phyloP scores from a whole-genome alignment of 1,284 basidiomycete genomes.

The Exobasidium cylindrosporum region DNA sequence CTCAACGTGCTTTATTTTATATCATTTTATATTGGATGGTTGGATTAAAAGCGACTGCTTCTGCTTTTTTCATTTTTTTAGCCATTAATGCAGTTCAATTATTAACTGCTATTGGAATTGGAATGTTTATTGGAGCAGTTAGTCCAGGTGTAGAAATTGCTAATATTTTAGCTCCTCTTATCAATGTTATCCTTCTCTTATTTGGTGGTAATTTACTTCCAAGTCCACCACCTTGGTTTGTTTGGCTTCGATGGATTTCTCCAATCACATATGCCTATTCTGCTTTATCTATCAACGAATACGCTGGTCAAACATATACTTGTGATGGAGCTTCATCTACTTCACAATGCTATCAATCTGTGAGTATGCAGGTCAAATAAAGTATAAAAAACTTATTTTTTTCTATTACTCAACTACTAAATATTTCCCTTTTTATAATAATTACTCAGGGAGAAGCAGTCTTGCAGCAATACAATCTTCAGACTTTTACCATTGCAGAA shows the following conservation, averaged over 20 bases:
- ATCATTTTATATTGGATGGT: slow-evolving; percentile 22
- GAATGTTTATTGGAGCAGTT: slow-evolving; percentile 30
- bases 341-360: slow-evolving; percentile 29
- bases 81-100: slow-evolving; percentile 17
- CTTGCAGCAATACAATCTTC: slow-evolving; percentile 32
- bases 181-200: slow-evolving; percentile 40
- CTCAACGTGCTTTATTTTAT: slow-evolving; percentile 21
- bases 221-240: slow-evolving; percentile 35
- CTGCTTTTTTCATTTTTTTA: slow-evolving; percentile 16
- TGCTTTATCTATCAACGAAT: slow-evolving; percentile 37
- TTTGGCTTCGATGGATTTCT: slow-evolving; percentile 37
- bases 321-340: slow-evolving; percentile 17
- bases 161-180: slow-evolving; percentile 37
- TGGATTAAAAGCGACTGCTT: slow-evolving; percentile 11
- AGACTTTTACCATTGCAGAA: slow-evolving; percentile 33
- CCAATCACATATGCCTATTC: slow-evolving; percentile 39
- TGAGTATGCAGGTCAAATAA: background rate
- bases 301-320: slow-evolving; percentile 20
- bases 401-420: no score
- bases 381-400: no score
- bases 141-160: slow-evolving; percentile 28
- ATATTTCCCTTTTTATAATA: no score
- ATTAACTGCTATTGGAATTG: slow-evolving; percentile 18
- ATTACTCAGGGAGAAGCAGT: slow-evolving; percentile 28
- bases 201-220: slow-evolving; percentile 39